Evolutionary conservation across 2,329 filamentous ascomycete species (phyloP).

Genomic region (Magnaporthales sp.): DNA sequence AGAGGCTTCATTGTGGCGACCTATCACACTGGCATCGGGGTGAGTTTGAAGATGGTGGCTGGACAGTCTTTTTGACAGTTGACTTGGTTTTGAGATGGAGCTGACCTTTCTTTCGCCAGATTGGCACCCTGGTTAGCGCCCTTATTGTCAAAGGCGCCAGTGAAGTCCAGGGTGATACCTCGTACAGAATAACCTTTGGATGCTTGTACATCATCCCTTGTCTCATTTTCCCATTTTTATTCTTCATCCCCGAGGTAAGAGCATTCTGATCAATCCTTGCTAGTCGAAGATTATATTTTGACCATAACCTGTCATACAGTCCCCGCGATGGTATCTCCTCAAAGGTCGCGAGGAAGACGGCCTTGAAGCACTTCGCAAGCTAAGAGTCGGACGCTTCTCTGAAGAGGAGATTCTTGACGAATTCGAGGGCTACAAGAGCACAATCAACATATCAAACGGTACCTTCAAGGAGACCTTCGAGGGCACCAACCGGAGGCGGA

Average conservation of each 20-base stretch:
- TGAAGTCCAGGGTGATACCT: conserved; percentile 17
- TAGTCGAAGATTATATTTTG: neutral
- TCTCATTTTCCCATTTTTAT: conserved; percentile 15
- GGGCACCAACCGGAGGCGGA: conserved; percentile 20
- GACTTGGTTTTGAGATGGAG: neutral
- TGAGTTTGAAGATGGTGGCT: conserved; percentile 13
- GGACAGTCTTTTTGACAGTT: no score
- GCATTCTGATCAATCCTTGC: neutral
- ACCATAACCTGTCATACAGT: neutral
- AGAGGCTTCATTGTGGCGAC: conserved; percentile 25
- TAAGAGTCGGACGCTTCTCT: conserved; percentile 9
- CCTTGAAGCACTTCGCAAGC: conserved; percentile 8
- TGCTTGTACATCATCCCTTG: conserved; percentile 25
- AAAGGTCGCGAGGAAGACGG: conserved; percentile 6
- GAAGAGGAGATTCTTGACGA: conserved; percentile 9
- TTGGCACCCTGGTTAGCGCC: conserved; percentile 13
- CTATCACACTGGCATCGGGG: conserved; percentile 22
- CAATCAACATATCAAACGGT: conserved; percentile 7
- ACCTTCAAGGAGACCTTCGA: conserved; percentile 33
- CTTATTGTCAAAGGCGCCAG: conserved; percentile 19
- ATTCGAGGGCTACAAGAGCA: conserved; percentile 4
- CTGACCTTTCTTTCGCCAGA: neutral
- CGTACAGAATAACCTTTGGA: conserved; percentile 24
- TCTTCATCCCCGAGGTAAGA: conserved; percentile 19
- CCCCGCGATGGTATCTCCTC: conserved; percentile 16